Evolutionary conservation across 352 stramenopile species (phyloP).

Genomic region (Pythium dissimile): DNA sequence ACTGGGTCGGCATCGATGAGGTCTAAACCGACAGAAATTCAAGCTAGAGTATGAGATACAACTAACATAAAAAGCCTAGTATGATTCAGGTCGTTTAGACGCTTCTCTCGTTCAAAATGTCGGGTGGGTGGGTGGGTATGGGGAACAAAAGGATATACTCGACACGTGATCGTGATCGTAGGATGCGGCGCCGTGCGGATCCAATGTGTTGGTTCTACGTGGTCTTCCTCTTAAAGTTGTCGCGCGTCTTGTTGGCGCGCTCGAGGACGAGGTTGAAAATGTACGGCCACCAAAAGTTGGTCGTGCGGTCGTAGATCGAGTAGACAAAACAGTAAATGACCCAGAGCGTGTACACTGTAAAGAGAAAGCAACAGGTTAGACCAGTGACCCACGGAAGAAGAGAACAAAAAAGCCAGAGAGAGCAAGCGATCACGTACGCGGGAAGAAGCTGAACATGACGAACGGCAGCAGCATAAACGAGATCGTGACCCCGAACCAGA

Average conservation of each 20-base stretch:
- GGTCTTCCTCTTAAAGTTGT: constrained; percentile 37
- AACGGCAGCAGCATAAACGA: constrained; percentile 66
- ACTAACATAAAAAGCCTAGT: too few species aligned
- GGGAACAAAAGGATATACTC: too few species aligned
- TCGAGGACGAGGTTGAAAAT: constrained; percentile 78
- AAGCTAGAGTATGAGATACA: neutral
- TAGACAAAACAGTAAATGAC: constrained; percentile 83
- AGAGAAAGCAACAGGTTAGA: neutral
- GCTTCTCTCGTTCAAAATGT: constrained; percentile 6
- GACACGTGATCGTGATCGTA: too few species aligned
- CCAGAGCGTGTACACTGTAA: constrained; percentile 71
- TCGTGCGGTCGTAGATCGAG: constrained; percentile 80
- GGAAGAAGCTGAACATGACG: constrained; percentile 78
- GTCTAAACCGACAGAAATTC: neutral
- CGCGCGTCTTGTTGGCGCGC: constrained; percentile 54
- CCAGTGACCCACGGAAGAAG: neutral
- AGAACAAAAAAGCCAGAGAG: neutral
- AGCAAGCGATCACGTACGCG: constrained; percentile 36
- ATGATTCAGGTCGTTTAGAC: too few species aligned
- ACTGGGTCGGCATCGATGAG: constrained; percentile 77
- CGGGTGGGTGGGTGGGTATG: too few species aligned
- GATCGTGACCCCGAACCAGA: constrained; percentile 68
- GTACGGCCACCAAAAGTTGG: constrained; percentile 84
- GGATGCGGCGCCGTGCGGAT: too few species aligned
- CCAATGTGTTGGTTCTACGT: constrained; percentile 7